Base-by-base conservation (phyloP, 306 rosid genomes). In the Herpetospermum pedunculosum region DNA sequence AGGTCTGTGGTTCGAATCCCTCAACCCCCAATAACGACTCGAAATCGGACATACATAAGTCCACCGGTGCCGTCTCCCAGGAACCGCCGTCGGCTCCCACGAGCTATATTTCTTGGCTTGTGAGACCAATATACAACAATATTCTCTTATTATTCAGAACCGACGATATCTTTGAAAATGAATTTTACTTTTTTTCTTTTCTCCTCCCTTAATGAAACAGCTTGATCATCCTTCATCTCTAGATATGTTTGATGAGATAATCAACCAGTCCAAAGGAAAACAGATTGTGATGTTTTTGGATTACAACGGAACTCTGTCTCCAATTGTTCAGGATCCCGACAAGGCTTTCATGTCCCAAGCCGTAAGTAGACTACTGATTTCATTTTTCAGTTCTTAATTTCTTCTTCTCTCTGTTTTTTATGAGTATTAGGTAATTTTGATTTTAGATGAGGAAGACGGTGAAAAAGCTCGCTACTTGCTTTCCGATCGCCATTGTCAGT, bases 231-330 rank as follows among this genome's bases (percentile, higher is more conserved):
- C 99, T 2, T 91, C 99, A 0, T 97, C 99, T 54, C 78, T 94
- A 79, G 92, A 89, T 72, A 89, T 82, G 92, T 94, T 94, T 58
- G 88, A 87, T 35, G 82, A 88, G 44, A 91, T 94, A 9, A 80
- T 85, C 47, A 91, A 89, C n/a, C n/a, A 50, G 96, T 85, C 99
- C 0, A 82, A 80, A 46, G 99, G 97, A 14, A 94, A 91, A 62
- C 91, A 89, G 73, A 89, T 94, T 0, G 97, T 91, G 3, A 87
- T 94, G 96, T 94, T 94, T 34, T 63, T 94, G 53, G 99, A 94
- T 77, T 94, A 94, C 6, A 97, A 94, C 34, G 99, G 99, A 47
- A 94, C 99, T 1, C 86, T 94, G 35, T 91, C 99, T 0, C 99
- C 99, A 0, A 94, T 94, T 26, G 97, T 94, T 0, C 88, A 84